Percentiles rank a stretch among this genome's conserved stretches.
Evolutionary conservation across 208 protist genomes (phyloP).

Genomic region (Crithidia brevicula): DNA sequence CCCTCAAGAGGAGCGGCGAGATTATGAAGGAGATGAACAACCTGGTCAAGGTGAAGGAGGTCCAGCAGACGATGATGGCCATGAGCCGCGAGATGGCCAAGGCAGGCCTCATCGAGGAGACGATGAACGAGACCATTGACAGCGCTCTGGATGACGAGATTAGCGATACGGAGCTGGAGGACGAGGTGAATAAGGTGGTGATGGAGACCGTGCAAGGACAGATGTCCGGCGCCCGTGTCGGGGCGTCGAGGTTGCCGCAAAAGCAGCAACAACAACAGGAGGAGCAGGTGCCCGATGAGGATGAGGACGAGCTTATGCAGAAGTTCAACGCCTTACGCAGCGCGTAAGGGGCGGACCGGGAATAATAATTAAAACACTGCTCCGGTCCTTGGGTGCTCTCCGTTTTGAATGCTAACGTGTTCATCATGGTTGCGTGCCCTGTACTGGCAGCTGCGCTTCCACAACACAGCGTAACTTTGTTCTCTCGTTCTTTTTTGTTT

Average conservation of each 20-base stretch:
- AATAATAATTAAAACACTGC: too few species aligned
- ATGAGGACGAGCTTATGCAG: constrained; percentile 52
- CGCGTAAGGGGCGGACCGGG: constrained; percentile 14
- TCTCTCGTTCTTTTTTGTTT: background rate
- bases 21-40: constrained; percentile 92
- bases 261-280: constrained; percentile 40
- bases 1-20: constrained; percentile 65
- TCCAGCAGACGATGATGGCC: constrained; percentile 77
- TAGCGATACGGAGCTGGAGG: constrained; percentile 86
- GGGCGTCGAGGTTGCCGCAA: constrained; percentile 51
- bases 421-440: too few species aligned
- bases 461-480: background rate
- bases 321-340: constrained; percentile 67
- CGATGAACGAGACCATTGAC: constrained; percentile 91
- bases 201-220: constrained; percentile 79
- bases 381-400: too few species aligned
- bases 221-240: constrained; percentile 72
- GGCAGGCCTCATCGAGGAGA: constrained; percentile 91
- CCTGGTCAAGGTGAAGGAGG: constrained; percentile 77
- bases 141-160: constrained; percentile 82
- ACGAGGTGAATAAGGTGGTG: constrained; percentile 90
- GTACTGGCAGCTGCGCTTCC: too few species aligned
- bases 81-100: constrained; percentile 91
- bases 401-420: too few species aligned
- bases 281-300: constrained; percentile 44